Evolutionary conservation across 176 grass and related monocot species (phyloP).

Genomic region (Aegilops tauschii): DNA sequence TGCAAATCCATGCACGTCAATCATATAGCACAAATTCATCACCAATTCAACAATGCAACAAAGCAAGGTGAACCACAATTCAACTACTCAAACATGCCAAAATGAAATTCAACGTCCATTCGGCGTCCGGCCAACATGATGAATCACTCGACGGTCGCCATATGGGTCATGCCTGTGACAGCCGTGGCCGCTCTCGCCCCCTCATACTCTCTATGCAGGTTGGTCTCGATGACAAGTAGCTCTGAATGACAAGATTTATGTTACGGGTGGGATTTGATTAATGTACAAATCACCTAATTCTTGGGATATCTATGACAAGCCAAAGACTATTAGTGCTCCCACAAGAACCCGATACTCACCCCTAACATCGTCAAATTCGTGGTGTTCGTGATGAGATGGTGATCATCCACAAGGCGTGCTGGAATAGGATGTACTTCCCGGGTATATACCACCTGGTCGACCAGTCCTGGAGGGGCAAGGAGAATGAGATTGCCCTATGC

Average conservation of each 20-base stretch:
- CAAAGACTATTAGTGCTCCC: conserved; percentile 51
- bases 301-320: conserved; percentile 61
- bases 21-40: too few species aligned
- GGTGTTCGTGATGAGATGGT: conserved; percentile 43
- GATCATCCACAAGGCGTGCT: conserved; percentile 53
- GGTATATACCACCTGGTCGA: conserved; percentile 54
- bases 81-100: too few species aligned
- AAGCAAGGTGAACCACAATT: too few species aligned
- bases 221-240: neutral
- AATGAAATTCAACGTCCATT: too few species aligned
- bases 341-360: conserved; percentile 58
- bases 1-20: too few species aligned
- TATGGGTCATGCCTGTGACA: too few species aligned
- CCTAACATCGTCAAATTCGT: conserved; percentile 60
- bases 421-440: conserved; percentile 52
- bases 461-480: conserved; percentile 39
- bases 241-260: conserved; percentile 52
- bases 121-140: too few species aligned
- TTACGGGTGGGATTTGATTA: conserved; percentile 42
- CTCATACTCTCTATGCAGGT: too few species aligned
- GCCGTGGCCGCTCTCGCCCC: too few species aligned
- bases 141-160: too few species aligned
- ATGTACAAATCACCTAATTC: conserved; percentile 57
- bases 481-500: conserved; percentile 55
- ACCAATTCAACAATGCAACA: too few species aligned